Evolutionary conservation across 768 basidiomycete genomes (phyloP), one percentile per base, ranked within the genome.

Genomic region (Tephrocybe sp.): DNA sequence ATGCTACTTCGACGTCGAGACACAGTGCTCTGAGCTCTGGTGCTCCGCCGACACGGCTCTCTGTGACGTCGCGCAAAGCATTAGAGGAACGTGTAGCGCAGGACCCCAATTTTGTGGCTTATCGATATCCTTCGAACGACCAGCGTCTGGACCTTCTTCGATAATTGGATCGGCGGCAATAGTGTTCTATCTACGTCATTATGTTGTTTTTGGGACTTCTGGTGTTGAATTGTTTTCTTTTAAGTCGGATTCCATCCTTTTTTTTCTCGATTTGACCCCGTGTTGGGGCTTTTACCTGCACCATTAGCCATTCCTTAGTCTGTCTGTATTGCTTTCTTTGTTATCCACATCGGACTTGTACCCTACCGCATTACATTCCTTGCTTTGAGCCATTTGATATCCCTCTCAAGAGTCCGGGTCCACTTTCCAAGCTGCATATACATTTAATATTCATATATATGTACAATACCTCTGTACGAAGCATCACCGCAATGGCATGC

Each of bases 31-130:
- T 76, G 27, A 74, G 74, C 48, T 64, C 64, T 44, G 62, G 66
- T n/a, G 61, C 61, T 15, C 49, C 67, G 30, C 70, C 66, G 26
- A 70, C 81, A 40, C 75, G 86, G 44, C 73, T 83, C 74, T 87
- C 86, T 34, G 71, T 83, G 16, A 75, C 76, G 9, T 84, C 86
- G 15, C 78, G 84, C 48, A 90, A 83, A 71, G 82, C 82, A 39
- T 73, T 90, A 47, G 87, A 89, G 58, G 82, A 86, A 57, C 75
- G 89, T 18, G 88, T 93, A n/a, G 77, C 85, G n/a, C 91, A 89
- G 66, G 89, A 91, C 63, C 67, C 80, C 3, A 87, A 92, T 15
- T 92, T 93, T 61, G 83, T 92, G 52, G 88, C 90, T 3, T 92
- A 92, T 64, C 82, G 90, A 32, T 93, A 93, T 65, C 91, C 91